phyloP scores from a whole-genome alignment of 495 filamentous ascomycete genomes.

The Rhypophila decipiens region DNA sequence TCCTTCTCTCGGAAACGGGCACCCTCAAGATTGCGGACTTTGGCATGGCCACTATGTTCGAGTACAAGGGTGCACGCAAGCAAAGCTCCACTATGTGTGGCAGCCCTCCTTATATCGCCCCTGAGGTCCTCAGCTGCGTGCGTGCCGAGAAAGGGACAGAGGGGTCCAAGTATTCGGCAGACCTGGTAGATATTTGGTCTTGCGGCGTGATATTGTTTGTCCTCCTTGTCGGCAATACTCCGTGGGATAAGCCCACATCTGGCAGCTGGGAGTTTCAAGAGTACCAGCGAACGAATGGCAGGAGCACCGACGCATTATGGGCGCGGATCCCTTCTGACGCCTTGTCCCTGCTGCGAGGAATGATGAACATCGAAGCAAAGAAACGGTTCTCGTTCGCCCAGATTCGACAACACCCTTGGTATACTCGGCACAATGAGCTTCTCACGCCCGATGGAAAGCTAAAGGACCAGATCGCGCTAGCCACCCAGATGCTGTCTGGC shows the following conservation, averaged over 20 bases:
- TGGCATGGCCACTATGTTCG: constrained; percentile 88
- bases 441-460: constrained; percentile 67
- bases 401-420: constrained; percentile 92
- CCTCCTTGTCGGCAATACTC: constrained; percentile 89
- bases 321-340: constrained; percentile 67
- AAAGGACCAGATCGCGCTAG: constrained; percentile 73
- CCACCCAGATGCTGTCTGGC: constrained; percentile 86
- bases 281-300: constrained; percentile 71
- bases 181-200: constrained; percentile 92
- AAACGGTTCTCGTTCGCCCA: constrained; percentile 81
- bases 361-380: constrained; percentile 75
- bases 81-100: constrained; percentile 84
- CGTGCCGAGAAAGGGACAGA: constrained; percentile 41
- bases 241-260: constrained; percentile 88
- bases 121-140: constrained; percentile 67
- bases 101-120: constrained; percentile 94
- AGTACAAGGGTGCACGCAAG: constrained; percentile 75
- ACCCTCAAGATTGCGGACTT: constrained; percentile 97
- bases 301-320: constrained; percentile 83
- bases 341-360: constrained; percentile 82
- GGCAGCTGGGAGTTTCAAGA: constrained; percentile 78
- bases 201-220: constrained; percentile 96
- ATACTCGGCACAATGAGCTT: constrained; percentile 73
- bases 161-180: constrained; percentile 66
- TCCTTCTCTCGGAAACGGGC: constrained; percentile 72